A percentile compares a stretch with the other conserved stretches of the same genome.
These are phyloP conservation scores for Rosa lucieae DNA, from an alignment of 306 rosid species.

Conservation along the genomic window DNA sequence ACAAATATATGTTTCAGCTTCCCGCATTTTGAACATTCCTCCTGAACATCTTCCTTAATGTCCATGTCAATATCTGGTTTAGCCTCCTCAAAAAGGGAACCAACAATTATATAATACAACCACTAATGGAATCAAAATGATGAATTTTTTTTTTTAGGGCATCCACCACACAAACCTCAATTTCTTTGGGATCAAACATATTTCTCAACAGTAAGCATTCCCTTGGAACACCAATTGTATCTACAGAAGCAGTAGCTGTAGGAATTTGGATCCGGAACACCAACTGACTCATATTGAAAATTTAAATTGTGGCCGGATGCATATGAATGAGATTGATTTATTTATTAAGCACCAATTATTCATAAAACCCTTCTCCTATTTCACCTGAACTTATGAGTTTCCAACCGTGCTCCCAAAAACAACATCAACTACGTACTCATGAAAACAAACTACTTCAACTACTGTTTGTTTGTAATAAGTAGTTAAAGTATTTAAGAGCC, in stretches of 20 bases:
- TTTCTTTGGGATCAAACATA: constrained; percentile 81
- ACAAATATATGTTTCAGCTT: constrained; percentile 65
- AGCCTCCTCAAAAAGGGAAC: constrained; percentile 43
- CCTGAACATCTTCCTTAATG: constrained; percentile 87
- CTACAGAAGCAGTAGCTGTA: constrained; percentile 40
- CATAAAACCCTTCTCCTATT: too few species aligned
- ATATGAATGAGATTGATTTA: too few species aligned
- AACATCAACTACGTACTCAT: too few species aligned
- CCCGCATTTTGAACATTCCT: constrained; percentile 86
- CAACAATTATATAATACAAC: constrained; percentile 17
- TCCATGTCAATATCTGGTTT: constrained; percentile 87
- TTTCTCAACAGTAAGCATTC: constrained; percentile 79
- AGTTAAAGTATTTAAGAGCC: too few species aligned
- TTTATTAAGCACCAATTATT: too few species aligned
- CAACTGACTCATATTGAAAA: not conserved
- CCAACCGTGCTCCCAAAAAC: too few species aligned
- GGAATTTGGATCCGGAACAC: constrained; percentile 66
- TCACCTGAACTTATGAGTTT: too few species aligned
- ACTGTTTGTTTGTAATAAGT: too few species aligned
- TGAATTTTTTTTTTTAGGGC: not conserved
- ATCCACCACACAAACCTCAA: constrained; percentile 59
- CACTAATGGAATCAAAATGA: not conserved
- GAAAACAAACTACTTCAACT: too few species aligned
- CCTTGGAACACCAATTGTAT: constrained; percentile 81
- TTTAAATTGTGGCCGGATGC: too few species aligned